Conservation (phyloP, 805 yeast genomes). For the Candida parachauliodes region DNA sequence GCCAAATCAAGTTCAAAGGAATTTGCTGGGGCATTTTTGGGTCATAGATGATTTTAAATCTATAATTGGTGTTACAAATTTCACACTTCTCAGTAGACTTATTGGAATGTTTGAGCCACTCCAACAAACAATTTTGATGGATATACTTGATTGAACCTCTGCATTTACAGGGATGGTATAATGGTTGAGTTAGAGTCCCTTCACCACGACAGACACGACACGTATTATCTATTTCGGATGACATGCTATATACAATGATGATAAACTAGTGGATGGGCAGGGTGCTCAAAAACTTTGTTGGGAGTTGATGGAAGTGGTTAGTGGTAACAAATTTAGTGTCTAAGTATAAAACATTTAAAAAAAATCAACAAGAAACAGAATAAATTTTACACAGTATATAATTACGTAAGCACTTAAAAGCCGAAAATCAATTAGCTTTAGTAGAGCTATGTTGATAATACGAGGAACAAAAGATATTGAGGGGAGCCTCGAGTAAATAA, state of each 20-base stretch:
- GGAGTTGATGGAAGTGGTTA: no score
- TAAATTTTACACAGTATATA: no score
- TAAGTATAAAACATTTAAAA: no score
- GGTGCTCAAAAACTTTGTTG: no score
- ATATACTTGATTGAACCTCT: conserved; percentile 90
- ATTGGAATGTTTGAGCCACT: conserved; percentile 76
- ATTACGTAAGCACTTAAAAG: no score
- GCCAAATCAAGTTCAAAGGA: conserved; percentile 50
- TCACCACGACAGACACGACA: conserved; percentile 96
- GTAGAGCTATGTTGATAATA: no score
- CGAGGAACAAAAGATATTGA: no score
- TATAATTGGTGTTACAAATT: conserved; percentile 76
- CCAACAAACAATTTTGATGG: conserved; percentile 86
- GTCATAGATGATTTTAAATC: conserved; percentile 62
- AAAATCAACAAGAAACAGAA: no score
- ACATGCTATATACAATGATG: conserved; percentile 1
- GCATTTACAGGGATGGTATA: conserved; percentile 90
- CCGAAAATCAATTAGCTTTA: no score
- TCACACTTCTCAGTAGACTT: conserved; percentile 69
- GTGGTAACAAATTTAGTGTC: no score
- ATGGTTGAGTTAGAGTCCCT: conserved; percentile 71
- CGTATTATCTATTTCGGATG: conserved; percentile 37
- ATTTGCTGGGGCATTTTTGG: conserved; percentile 61
- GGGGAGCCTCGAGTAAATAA: no score
- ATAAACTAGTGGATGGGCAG: no score